A percentile compares a stretch with the other conserved stretches of the same genome.
Evolutionary conservation across 495 filamentous ascomycete genomes (phyloP).

Genomic region (Pyrenopolyporus hunteri): DNA sequence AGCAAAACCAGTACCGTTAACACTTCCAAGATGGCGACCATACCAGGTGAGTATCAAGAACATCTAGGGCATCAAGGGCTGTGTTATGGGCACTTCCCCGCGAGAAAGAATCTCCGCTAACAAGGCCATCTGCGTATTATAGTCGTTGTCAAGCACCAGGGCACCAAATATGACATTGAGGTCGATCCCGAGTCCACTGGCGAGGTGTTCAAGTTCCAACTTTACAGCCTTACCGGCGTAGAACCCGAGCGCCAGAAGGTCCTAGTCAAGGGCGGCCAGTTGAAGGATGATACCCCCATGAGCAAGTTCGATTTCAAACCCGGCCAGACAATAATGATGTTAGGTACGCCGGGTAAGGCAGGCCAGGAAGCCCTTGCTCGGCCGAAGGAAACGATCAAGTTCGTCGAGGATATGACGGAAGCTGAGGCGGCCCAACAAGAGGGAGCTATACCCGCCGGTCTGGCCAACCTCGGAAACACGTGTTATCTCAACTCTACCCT

Average conservation of each 20-base stretch:
- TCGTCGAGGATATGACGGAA: slow-evolving; percentile 97
- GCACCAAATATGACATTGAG: slow-evolving; percentile 92
- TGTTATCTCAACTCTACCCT: slow-evolving; percentile 98
- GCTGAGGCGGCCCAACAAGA: slow-evolving; percentile 83
- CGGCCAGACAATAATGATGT: slow-evolving; percentile 92
- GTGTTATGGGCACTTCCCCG: slow-evolving; percentile 2
- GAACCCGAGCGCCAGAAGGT: slow-evolving; percentile 97
- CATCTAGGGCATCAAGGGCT: not conserved
- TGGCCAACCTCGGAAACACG: slow-evolving; percentile 94
- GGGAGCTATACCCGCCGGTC: slow-evolving; percentile 84
- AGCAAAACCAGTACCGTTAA: not conserved
- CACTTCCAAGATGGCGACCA: slow-evolving; percentile 59
- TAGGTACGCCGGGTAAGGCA: slow-evolving; percentile 79
- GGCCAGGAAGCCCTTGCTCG: slow-evolving; percentile 65
- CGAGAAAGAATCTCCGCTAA: slow-evolving; percentile 8
- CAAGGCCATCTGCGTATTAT: not conserved
- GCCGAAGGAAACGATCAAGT: slow-evolving; percentile 84
- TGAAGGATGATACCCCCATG: slow-evolving; percentile 93
- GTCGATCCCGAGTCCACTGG: slow-evolving; percentile 83
- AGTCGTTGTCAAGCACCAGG: slow-evolving; percentile 95
- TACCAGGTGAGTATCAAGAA: slow-evolving; percentile 60
- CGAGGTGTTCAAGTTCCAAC: slow-evolving; percentile 92
- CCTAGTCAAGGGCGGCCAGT: slow-evolving; percentile 86
- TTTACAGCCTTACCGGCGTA: slow-evolving; percentile 93
- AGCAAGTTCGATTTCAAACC: slow-evolving; percentile 83